Evolutionary conservation across 176 grass and related monocot genomes (phyloP), one percentile per base, ranked within the genome.

Genomic region (Phragmites australis): DNA sequence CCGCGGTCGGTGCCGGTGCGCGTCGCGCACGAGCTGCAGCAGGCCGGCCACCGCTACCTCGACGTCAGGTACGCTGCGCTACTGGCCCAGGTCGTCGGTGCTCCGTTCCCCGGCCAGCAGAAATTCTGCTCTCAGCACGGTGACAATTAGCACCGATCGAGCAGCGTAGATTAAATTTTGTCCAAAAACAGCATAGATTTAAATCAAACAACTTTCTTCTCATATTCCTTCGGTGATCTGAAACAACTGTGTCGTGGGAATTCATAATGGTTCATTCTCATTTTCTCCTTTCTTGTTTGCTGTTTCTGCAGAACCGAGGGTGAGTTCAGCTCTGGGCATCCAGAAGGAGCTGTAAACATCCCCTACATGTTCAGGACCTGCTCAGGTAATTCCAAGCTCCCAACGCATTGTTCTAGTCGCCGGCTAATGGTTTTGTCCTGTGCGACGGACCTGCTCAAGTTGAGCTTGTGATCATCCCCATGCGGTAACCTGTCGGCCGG

Each of bases 1-100:
- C 92, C 94, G 29, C 89, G 59, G 34, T 97, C 92, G 31, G 92
- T 94, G 79, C 92, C 94, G 13, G 94, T 94, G 31, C 94, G 92
- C 37, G 83, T 97, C 65, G 94, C 94, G 21, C 61, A 94, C 59
- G 88, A 94, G 81, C 77, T 97, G 31, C 92, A 90, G 60, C 88
- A 87, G 70, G 92, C 94, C 18, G 90, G 92, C 0, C 88, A 94
- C 84, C 88, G 84, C 9, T 97, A 97, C 86, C 92, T 97, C 21
- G 94, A 97, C 70, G 86, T 97, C 86, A 92, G 94, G 91, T 97
- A 70, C 54, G 21, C 40, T 1, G 39, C 54, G 48, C 10, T 22
- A 10, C 21, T 13, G 1, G 22, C n/a, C n/a, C n/a, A n/a, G 55
- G 23, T 58, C 22, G 10, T 27, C 11, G 1, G 21, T 56, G 21